A percentile compares a stretch with the other conserved stretches of the same genome.
Evolutionary conservation across 176 grass and related monocot genomes (phyloP).

Genomic region (Oryza glaberrima): DNA sequence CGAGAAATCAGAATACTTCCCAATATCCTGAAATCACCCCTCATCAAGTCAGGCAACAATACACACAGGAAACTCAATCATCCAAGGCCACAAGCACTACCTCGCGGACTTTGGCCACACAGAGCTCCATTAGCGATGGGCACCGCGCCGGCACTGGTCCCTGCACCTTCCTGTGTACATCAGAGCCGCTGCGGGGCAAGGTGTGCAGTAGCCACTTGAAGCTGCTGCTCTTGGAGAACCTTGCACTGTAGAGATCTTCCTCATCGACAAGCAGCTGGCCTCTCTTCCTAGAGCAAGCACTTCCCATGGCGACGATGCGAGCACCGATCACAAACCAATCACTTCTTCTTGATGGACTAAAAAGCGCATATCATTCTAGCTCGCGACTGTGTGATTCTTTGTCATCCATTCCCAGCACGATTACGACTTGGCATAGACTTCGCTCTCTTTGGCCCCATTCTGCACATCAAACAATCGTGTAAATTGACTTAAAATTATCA

Average conservation of each 20-base stretch:
- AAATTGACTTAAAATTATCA: background rate
- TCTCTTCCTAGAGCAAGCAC: constrained; percentile 91
- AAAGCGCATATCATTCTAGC: background rate
- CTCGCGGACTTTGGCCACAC: constrained; percentile 79
- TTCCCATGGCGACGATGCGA: constrained; percentile 58
- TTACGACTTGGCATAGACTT: constrained; percentile 3
- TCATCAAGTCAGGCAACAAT: constrained; percentile 25
- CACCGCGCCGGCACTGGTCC: constrained; percentile 42
- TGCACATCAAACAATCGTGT: constrained; percentile 29
- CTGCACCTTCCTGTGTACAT: constrained; percentile 40
- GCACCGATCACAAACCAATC: background rate
- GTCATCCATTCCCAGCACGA: constrained; percentile 20
- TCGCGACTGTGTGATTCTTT: background rate
- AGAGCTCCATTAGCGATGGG: constrained; percentile 82
- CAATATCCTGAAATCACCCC: constrained; percentile 74
- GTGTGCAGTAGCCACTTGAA: constrained; percentile 85
- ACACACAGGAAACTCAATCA: constrained; percentile 24
- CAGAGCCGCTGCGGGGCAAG: constrained; percentile 56
- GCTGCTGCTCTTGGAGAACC: constrained; percentile 87
- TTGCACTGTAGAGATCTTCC: constrained; percentile 55
- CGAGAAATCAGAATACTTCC: constrained; percentile 73
- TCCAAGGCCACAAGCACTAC: constrained; percentile 40
- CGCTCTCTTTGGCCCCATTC: constrained; percentile 28
- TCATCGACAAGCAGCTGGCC: constrained; percentile 55
- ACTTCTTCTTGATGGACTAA: constrained; percentile 1